These are phyloP conservation scores for Aspergillaceae sp. DNA, from an alignment of 2,329 filamentous ascomycete genomes.

Conservation along the genomic window DNA sequence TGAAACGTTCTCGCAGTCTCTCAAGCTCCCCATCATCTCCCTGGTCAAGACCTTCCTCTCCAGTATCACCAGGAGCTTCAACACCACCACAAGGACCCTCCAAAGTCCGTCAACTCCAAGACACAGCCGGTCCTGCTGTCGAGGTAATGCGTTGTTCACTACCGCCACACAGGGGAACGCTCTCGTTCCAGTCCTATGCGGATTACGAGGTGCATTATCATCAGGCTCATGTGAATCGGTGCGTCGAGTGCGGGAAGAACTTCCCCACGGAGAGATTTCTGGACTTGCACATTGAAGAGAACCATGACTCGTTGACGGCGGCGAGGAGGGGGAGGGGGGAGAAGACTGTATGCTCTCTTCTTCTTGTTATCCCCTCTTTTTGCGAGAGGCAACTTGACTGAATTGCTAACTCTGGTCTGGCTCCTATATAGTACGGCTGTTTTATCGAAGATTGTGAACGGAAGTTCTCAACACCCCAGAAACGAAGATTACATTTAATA, in stretches of 20 bases:
- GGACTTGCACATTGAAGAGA: constrained; percentile 78
- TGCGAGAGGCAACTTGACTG: background rate
- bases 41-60: constrained; percentile 20
- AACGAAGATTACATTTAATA: constrained; percentile 78
- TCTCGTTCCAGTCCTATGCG: constrained; percentile 64
- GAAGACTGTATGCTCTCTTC: constrained; percentile 59
- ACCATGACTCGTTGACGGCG: constrained; percentile 72
- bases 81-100: constrained; percentile 19
- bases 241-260: constrained; percentile 74
- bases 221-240: constrained; percentile 73
- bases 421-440: constrained; percentile 60
- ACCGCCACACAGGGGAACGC: constrained; percentile 63
- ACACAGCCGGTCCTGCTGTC: constrained; percentile 29
- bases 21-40: constrained; percentile 34
- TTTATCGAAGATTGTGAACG: constrained; percentile 83
- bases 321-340: constrained; percentile 70
- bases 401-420: background rate
- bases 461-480: constrained; percentile 73
- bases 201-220: constrained; percentile 84
- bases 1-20: constrained; percentile 51
- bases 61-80: constrained; percentile 11
- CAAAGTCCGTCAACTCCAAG: constrained; percentile 56
- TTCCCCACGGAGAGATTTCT: constrained; percentile 79
- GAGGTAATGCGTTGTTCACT: constrained; percentile 68
- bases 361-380: background rate